Evolutionary conservation across 345 rosid species (phyloP), one percentile per base, ranked within the genome.

Genomic region (Mangifera indica): DNA sequence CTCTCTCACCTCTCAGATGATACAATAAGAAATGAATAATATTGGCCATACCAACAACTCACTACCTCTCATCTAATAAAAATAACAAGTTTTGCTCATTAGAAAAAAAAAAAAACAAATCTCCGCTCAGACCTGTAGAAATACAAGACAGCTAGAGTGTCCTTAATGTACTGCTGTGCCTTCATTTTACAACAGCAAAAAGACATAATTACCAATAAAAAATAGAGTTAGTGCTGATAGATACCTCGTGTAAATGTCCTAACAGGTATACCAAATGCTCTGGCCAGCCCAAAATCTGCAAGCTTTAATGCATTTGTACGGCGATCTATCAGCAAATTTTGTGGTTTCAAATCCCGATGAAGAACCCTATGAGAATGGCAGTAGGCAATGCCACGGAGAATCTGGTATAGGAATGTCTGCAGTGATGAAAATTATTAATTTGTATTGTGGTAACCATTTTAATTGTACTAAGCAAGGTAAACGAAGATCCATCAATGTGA

Each of bases 341-440:
- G 99, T 45, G 99, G 99, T 77, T 95, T 95, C 75, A 95, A 81
- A 87, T 95, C 99, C 79, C 99, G 86, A 74, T 95, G 99, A 72
- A 95, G 98, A 79, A 95, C 99, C 76, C 99, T 88, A 81, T 92
- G 99, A 78, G 99, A 95, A 87, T 95, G 99, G 70, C 99, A 95
- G 72, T 92, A 92, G 18, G 99, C 93, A 57, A 95, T 92, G 73
- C 99, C 99, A 42, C 97, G 96, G 53, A 95, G 90, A 80, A 95
- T 92, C 83, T 95, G 99, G 78, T 87, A 83, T 49, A 95, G 96
- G 81, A 91, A 92, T 17, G 83, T 80, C 99, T 95, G 94, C 84
- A 85, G 69, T 34, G 65, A 70, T 34, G 34, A 72, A 69, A 37
- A 66, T 45, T 46, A n/a, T 20, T 14, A 52, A 49, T 51, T 59